Percentiles rank a stretch among this genome's conserved stretches.
Evolutionary conservation across 129 eudicot species (phyloP).

Genomic region (Sambucus nigra): DNA sequence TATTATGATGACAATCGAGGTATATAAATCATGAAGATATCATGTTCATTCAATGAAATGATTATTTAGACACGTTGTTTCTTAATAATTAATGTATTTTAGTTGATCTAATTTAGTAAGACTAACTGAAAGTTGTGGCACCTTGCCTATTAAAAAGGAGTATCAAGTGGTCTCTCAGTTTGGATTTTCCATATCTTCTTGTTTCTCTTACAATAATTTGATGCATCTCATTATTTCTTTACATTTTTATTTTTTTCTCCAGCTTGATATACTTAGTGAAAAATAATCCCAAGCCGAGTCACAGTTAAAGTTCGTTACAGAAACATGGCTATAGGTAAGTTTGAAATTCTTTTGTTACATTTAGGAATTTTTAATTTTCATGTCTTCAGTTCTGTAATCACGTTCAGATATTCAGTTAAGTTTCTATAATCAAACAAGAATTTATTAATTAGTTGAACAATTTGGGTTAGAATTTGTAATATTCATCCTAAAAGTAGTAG

Average conservation of each 20-base stretch:
- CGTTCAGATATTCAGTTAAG: not conserved
- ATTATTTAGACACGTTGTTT: not conserved
- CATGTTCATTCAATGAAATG: not conserved
- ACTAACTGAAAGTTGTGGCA: not conserved
- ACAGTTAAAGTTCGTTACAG: constrained; percentile 46
- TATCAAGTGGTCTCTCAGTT: not conserved
- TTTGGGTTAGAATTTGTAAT: no score
- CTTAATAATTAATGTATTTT: not conserved
- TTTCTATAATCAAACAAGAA: not conserved
- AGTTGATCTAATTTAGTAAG: not conserved
- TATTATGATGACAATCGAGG: not conserved
- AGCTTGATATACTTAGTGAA: constrained; percentile 62
- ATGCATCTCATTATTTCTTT: not conserved
- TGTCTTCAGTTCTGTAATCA: not conserved
- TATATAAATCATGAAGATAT: not conserved
- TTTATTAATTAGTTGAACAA: no score
- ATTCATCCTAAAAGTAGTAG: no score
- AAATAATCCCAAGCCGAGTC: constrained; percentile 53
- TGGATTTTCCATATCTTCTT: not conserved
- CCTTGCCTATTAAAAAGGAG: not conserved
- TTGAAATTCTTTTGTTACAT: not conserved
- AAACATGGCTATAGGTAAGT: constrained; percentile 71
- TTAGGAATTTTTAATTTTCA: not conserved
- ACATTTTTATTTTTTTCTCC: constrained; percentile 7
- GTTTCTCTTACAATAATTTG: not conserved